A percentile compares a stretch with the other conserved stretches of the same genome.
Conservation (phyloP, 2,329 filamentous ascomycete genomes). For the Arthrobotrys megalospora region DNA sequence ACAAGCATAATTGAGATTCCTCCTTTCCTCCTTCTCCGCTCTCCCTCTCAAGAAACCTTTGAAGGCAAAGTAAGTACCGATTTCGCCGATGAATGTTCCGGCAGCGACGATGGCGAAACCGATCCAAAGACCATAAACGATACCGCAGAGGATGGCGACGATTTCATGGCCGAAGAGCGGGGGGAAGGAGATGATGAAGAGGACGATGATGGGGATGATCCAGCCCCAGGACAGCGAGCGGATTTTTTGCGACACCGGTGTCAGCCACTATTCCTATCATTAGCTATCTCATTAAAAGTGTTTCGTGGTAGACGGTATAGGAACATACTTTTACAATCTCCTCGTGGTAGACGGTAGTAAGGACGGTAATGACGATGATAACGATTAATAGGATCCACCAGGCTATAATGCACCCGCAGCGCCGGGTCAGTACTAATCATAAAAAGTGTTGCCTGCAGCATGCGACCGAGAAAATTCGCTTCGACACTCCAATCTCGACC, state of each 20-base stretch:
- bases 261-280: constrained; percentile 64
- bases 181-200: constrained; percentile 69
- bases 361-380: constrained; percentile 65
- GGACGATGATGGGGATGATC: constrained; percentile 68
- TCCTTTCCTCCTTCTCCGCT: constrained; percentile 68
- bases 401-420: constrained; percentile 17
- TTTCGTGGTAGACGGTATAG: constrained; percentile 36
- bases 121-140: constrained; percentile 69
- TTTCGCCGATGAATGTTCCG: constrained; percentile 68
- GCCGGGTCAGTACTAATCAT: constrained; percentile 8
- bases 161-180: constrained; percentile 69
- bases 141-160: constrained; percentile 68
- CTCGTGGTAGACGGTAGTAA: constrained; percentile 41
- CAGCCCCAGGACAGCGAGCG: constrained; percentile 68
- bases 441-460: constrained; percentile 19
- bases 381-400: constrained; percentile 65
- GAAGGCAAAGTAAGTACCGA: constrained; percentile 68
- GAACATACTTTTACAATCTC: constrained; percentile 66
- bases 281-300: constrained; percentile 65
- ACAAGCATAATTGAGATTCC: constrained; percentile 68
- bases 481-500: neutral
- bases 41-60: constrained; percentile 67
- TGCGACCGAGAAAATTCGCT: neutral
- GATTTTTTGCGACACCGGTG: constrained; percentile 68
- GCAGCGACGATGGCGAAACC: constrained; percentile 69